Percentiles rank a stretch among this genome's conserved stretches.
These are phyloP conservation scores for Hanseniaspora hatyaiensis DNA, from an alignment of 805 yeast genomes.

Conservation along the genomic window DNA sequence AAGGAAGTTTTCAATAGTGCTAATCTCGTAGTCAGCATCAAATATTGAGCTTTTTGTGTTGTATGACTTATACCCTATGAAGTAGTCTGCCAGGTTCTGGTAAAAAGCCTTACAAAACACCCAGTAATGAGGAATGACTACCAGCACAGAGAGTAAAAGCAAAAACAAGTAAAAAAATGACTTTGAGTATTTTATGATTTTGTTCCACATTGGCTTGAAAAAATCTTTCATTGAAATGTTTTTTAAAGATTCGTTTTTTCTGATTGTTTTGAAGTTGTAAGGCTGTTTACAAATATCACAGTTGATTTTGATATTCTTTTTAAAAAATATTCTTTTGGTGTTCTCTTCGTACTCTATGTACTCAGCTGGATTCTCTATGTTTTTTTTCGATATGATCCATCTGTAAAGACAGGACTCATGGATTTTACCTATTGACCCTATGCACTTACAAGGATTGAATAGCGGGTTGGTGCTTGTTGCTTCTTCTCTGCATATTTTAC, in stretches of 20 bases:
- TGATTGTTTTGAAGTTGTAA: conserved; percentile 56
- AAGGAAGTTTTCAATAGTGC: background rate
- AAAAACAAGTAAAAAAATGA: background rate
- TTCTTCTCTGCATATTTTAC: conserved; percentile 92
- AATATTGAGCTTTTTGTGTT: background rate
- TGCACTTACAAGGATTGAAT: conserved; percentile 83
- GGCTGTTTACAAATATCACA: conserved; percentile 85
- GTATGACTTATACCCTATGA: conserved; percentile 1
- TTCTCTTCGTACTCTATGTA: conserved; percentile 20
- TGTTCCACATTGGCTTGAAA: conserved; percentile 2
- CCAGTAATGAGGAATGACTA: conserved; percentile 14
- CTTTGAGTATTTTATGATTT: background rate
- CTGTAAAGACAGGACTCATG: conserved; percentile 86
- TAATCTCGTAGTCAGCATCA: background rate
- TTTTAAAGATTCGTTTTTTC: conserved; percentile 32
- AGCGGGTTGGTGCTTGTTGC: conserved; percentile 69
- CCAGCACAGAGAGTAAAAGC: background rate
- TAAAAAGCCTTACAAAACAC: conserved; percentile 17
- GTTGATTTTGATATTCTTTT: conserved; percentile 37
- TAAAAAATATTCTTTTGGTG: conserved; percentile 21
- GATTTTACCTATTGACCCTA: conserved; percentile 84
- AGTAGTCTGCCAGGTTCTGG: background rate
- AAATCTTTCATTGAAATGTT: background rate
- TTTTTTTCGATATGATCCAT: conserved; percentile 58
- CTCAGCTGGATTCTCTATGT: conserved; percentile 21